These are phyloP conservation scores for Pleurotus ostreatus DNA, from an alignment of 768 basidiomycete species.

Conservation along the genomic window DNA sequence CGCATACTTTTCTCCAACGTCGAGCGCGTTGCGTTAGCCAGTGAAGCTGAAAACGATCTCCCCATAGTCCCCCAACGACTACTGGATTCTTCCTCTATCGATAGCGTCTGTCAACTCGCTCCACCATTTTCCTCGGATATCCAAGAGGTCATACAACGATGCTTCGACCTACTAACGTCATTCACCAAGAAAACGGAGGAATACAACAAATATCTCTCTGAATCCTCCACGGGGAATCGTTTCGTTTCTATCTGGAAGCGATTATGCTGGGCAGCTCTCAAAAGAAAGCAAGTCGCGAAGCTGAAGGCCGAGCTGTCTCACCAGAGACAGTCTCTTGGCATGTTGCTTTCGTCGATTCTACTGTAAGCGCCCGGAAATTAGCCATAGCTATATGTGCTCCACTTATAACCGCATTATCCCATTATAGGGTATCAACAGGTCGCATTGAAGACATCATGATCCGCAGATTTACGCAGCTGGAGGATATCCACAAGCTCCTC, in stretches of 20 bases:
- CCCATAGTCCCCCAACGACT: neutral
- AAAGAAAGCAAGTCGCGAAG: neutral
- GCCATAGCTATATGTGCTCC: neutral
- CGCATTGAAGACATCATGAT: neutral
- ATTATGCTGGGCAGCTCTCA: conserved; percentile 3
- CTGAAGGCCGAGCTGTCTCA: conserved; percentile 1
- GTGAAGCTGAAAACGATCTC: neutral
- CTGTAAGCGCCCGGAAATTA: neutral
- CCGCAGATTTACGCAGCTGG: neutral
- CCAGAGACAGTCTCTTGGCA: neutral
- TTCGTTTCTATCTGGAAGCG: conserved; percentile 1
- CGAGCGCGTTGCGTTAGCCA: neutral
- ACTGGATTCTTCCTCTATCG: neutral
- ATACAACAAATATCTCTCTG: neutral
- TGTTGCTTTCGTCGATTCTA: neutral
- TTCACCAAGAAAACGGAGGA: neutral
- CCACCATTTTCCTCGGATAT: neutral
- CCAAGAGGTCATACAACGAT: neutral
- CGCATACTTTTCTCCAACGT: neutral
- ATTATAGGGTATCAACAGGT: neutral
- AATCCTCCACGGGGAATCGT: neutral
- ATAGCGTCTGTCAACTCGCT: neutral
- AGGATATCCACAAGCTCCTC: neutral
- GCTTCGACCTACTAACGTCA: neutral
- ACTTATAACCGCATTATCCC: neutral